Percentiles rank a stretch among this genome's conserved stretches.
Evolutionary conservation across 176 grass and related monocot genomes (phyloP).

Genomic region (Paspalum notatum): DNA sequence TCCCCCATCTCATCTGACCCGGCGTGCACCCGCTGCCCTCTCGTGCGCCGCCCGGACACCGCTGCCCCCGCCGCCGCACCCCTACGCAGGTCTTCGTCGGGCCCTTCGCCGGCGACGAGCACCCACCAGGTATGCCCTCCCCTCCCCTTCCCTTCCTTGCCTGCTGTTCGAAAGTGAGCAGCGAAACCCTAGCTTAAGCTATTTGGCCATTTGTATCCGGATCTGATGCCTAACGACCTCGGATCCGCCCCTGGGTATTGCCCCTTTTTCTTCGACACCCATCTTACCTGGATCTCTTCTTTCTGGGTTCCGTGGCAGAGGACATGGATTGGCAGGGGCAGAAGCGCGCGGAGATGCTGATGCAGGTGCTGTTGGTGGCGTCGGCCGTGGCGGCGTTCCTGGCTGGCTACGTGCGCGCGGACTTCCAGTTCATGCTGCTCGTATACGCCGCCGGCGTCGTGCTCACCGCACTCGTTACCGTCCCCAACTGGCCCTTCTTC

Average conservation of each 20-base stretch:
- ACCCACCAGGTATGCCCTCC: not conserved
- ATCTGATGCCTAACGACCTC: not conserved
- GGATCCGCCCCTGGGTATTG: not conserved
- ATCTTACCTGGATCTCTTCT: constrained; percentile 11
- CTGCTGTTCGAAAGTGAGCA: not conserved
- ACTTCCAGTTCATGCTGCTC: constrained; percentile 86
- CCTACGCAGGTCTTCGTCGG: not conserved
- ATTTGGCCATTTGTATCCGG: not conserved
- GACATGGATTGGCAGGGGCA: constrained; percentile 98
- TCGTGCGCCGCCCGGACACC: not conserved
- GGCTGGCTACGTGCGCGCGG: constrained; percentile 59
- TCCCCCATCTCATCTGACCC: not conserved
- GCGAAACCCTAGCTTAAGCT: not conserved
- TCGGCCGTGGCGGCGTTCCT: constrained; percentile 61
- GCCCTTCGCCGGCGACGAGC: not conserved
- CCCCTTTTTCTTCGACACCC: not conserved
- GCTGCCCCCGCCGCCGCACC: not conserved
- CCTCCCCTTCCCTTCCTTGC: not conserved
- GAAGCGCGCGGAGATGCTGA: constrained; percentile 86
- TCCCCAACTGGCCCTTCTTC: constrained; percentile 89
- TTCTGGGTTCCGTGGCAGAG: constrained; percentile 10
- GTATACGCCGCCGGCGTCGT: constrained; percentile 81
- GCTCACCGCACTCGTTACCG: constrained; percentile 78
- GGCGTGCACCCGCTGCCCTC: not conserved
- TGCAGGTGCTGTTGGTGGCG: constrained; percentile 84